phyloP scores from a whole-genome alignment of 306 rosid species.

The Gastrolobium bilobum region DNA sequence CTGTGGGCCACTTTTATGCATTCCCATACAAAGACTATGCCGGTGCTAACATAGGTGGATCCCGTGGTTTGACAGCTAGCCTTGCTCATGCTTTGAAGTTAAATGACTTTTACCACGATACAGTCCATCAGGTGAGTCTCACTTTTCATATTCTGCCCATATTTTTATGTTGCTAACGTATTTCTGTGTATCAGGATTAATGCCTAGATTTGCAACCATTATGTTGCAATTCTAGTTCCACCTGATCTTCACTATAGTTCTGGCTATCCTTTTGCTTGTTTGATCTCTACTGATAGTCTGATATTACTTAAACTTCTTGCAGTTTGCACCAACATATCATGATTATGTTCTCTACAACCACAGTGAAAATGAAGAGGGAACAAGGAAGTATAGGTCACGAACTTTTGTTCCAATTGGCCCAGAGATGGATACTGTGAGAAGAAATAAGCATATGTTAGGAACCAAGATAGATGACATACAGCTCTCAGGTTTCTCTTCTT shows the following conservation, averaged over 20 bases:
- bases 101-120: constrained; percentile 91
- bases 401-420: constrained; percentile 94
- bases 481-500: constrained; percentile 70
- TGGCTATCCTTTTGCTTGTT: constrained; percentile 16
- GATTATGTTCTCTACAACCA: constrained; percentile 93
- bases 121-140: constrained; percentile 86
- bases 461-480: constrained; percentile 80
- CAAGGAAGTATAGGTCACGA: constrained; percentile 84
- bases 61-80: constrained; percentile 79
- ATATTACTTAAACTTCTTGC: constrained; percentile 41
- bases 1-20: constrained; percentile 87
- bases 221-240: constrained; percentile 6
- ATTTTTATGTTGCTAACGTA: not conserved
- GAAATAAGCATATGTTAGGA: constrained; percentile 71
- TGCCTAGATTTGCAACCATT: constrained; percentile 8
- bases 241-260: constrained; percentile 12
- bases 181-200: constrained; percentile 3
- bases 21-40: constrained; percentile 96
- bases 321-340: constrained; percentile 97
- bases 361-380: constrained; percentile 82
- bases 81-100: constrained; percentile 82
- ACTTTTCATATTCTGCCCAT: constrained; percentile 5
- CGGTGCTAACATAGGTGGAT: constrained; percentile 84
- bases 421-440: constrained; percentile 90
- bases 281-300: constrained; percentile 32